Evolutionary conservation across 176 grass and related monocot genomes (phyloP).

Genomic region (Aegilops bicornis): DNA sequence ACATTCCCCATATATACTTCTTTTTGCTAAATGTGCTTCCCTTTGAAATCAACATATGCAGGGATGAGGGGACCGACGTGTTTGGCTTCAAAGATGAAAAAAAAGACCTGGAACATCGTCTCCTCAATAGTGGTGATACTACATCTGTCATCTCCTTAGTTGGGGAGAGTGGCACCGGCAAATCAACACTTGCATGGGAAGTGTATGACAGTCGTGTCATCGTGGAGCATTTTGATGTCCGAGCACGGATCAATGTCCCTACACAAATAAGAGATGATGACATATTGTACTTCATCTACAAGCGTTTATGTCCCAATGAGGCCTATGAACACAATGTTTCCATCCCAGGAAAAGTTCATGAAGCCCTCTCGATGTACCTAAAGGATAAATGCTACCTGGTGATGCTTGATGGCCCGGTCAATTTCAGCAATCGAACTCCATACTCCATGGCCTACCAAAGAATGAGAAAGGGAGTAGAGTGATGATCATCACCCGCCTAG

Average conservation of each 20-base stretch:
- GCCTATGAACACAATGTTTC: background rate
- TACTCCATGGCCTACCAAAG: constrained; percentile 22
- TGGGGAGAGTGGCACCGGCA: constrained; percentile 32
- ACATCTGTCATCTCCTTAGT: constrained; percentile 4
- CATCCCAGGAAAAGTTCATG: background rate
- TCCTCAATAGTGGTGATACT: background rate
- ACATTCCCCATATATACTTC: background rate
- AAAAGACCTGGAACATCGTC: background rate
- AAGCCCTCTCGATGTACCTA: background rate
- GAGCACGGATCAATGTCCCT: constrained; percentile 20
- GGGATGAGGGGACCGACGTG: constrained; percentile 7
- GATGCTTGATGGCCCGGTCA: constrained; percentile 28
- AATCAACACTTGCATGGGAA: constrained; percentile 33
- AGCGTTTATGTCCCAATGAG: background rate
- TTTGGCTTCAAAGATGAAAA: constrained; percentile 4
- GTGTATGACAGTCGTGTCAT: background rate
- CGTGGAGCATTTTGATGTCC: constrained; percentile 4
- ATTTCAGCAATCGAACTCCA: constrained; percentile 30
- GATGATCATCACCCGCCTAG: constrained; percentile 27
- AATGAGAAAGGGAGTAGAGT: constrained; percentile 17
- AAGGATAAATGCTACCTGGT: background rate
- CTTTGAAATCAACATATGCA: background rate
- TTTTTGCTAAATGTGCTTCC: background rate
- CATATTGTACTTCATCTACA: constrained; percentile 32
- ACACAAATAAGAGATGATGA: constrained; percentile 12